Base-by-base conservation (phyloP, 2,329 filamentous ascomycete genomes). In the Lachnellula occidentalis region DNA sequence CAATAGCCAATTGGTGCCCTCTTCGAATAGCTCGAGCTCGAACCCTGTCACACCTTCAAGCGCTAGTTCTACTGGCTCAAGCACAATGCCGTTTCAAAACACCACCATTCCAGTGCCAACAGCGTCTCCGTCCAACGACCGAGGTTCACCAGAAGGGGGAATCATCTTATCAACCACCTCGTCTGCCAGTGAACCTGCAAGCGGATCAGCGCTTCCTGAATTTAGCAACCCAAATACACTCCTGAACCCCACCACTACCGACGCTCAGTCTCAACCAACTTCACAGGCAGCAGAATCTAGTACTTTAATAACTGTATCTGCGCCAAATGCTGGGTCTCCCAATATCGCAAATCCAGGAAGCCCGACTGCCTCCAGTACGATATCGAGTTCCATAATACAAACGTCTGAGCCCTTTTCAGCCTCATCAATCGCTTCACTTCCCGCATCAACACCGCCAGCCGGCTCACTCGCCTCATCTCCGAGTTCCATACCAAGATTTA, bases 401-500 rank as follows among this genome's bases (percentile, higher is more conserved):
- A n/a, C 39, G 2, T 51, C 36, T 8, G 8, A n/a, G 11, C 6
- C 24, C 4, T 34, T 17, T n/a, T 9, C 45, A 5, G 34, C 9
- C 15, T 42, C 48, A 14, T 21, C 48, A 34, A 39, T 45, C 31
- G 34, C 42, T 22, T 37, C 50, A 46, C 5, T 45, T 21, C 19
- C 42, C 22, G 27, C 27, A 19, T n/a, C 45, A 48, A n/a, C 48
- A 21, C 27, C 27, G 34, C 11, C 19, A 24, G 19, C 14, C 17
- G 22, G 41, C 43, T 34, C 36, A 34, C 7, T 36, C 21, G 24
- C 39, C 14, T 37, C 39, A 3, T 48, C 27, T 2, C 48, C 57
- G 31, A 49, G 14, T 12, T 55, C 58, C 2, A 49, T 61, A 36
- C 50, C 58, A 9, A 58, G 47, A 50, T 66, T 65, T 45, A 58